phyloP scores from a whole-genome alignment of 768 basidiomycete species.

The Austroboletus eburneus region DNA sequence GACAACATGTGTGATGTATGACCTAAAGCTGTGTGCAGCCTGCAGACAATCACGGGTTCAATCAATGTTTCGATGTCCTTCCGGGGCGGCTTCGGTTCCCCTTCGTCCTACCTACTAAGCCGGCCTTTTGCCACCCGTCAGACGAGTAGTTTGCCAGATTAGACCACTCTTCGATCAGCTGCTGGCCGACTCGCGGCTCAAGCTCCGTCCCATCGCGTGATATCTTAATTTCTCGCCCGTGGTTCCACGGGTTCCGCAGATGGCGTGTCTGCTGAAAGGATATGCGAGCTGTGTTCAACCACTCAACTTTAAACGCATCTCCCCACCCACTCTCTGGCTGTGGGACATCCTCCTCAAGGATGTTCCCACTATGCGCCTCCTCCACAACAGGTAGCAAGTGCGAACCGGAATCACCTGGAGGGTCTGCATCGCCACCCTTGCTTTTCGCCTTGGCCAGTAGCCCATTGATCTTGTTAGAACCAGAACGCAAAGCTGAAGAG shows the following conservation, averaged over 20 bases:
- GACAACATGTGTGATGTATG: too few species aligned
- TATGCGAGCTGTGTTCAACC: slow-evolving; percentile 68
- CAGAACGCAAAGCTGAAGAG: slow-evolving; percentile 25
- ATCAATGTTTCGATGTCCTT: background rate
- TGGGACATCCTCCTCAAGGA: slow-evolving; percentile 16
- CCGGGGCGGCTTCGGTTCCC: background rate
- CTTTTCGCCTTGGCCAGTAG: slow-evolving; percentile 26
- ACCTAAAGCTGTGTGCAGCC: too few species aligned
- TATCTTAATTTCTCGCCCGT: slow-evolving; percentile 75
- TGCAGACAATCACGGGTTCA: too few species aligned
- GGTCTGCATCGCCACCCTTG: slow-evolving; percentile 14
- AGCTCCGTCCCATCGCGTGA: slow-evolving; percentile 91
- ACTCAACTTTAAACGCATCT: slow-evolving; percentile 75
- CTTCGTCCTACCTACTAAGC: background rate
- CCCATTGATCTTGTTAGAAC: slow-evolving; percentile 41
- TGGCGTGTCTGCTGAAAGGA: slow-evolving; percentile 76
- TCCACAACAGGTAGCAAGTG: slow-evolving; percentile 23
- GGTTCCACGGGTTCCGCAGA: slow-evolving; percentile 91
- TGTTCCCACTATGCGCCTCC: slow-evolving; percentile 5
- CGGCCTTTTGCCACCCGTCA: background rate
- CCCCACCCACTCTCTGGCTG: slow-evolving; percentile 52
- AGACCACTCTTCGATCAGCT: slow-evolving; percentile 68
- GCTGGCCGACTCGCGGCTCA: slow-evolving; percentile 71
- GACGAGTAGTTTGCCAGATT: slow-evolving; percentile 19
- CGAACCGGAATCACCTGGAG: slow-evolving; percentile 6